These are phyloP conservation scores for Gaeumannomyces tritici DNA, from an alignment of 2,329 filamentous ascomycete genomes.

Conservation along the genomic window DNA sequence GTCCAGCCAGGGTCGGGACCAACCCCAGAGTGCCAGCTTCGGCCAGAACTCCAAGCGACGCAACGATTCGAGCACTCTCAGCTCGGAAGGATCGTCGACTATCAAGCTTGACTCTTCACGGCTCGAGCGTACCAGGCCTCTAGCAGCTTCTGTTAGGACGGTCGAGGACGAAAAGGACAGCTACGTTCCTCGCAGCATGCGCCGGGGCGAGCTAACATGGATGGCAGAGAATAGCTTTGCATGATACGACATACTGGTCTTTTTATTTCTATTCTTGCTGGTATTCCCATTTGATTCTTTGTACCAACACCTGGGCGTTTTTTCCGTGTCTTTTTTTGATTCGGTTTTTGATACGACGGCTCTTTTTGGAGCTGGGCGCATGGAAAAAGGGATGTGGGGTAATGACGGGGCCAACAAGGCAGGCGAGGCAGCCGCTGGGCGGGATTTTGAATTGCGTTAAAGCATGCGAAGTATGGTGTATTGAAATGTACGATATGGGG, in stretches of 20 bases:
- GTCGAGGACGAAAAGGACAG: slow-evolving; percentile 8
- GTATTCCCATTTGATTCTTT: neutral
- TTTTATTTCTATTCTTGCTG: neutral
- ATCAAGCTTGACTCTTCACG: neutral
- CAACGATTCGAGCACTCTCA: neutral
- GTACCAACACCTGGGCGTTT: neutral
- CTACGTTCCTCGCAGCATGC: slow-evolving; percentile 7
- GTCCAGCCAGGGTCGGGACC: neutral
- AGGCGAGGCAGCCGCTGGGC: neutral
- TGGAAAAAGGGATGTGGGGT: neutral
- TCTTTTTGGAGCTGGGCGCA: neutral
- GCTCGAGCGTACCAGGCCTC: neutral
- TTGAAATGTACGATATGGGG: neutral
- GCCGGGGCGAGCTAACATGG: slow-evolving; percentile 17
- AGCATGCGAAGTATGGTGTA: neutral
- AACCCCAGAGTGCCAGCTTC: slow-evolving; percentile 8
- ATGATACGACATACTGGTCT: slow-evolving; percentile 12
- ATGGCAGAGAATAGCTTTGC: slow-evolving; percentile 34
- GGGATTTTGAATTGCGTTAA: neutral
- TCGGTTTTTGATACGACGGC: neutral
- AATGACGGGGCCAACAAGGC: neutral
- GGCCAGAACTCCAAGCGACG: neutral
- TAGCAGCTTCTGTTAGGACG: neutral
- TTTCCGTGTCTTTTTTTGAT: neutral
- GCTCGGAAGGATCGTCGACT: neutral